A percentile compares a stretch with the other conserved stretches of the same genome.
phyloP scores from a whole-genome alignment of 495 filamentous ascomycete genomes.

The Trichoderma gamsii region DNA sequence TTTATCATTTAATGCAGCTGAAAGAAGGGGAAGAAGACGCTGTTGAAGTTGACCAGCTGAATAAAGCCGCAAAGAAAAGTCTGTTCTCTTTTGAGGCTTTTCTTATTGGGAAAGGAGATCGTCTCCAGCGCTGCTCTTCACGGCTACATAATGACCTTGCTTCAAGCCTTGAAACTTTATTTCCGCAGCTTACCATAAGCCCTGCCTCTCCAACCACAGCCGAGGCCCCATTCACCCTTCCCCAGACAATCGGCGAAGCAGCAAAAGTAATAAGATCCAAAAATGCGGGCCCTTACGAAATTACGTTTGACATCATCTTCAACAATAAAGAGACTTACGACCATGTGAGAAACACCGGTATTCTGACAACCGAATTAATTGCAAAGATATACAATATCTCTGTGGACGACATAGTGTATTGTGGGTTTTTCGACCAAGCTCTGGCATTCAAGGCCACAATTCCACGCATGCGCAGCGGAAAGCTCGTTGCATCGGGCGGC shows the following conservation, averaged over 20 bases:
- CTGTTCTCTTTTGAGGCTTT: neutral
- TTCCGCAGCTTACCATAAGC: constrained; percentile 14
- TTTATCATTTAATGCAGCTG: constrained; percentile 44
- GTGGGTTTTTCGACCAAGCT: constrained; percentile 41
- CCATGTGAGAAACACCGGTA: constrained; percentile 27
- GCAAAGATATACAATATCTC: constrained; percentile 28
- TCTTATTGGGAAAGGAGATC: neutral
- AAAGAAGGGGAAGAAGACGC: constrained; percentile 23
- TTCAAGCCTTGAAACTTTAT: constrained; percentile 14
- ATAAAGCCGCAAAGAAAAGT: neutral
- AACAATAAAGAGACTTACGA: constrained; percentile 28
- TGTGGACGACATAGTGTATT: constrained; percentile 32
- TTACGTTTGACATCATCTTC: constrained; percentile 49
- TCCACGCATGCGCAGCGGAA: constrained; percentile 17
- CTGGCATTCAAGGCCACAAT: constrained; percentile 40
- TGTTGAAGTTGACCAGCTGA: constrained; percentile 17
- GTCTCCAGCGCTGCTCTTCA: neutral
- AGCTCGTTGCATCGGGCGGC: constrained; percentile 16
- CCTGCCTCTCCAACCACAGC: neutral
- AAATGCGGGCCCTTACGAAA: constrained; percentile 46
- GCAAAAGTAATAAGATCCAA: constrained; percentile 44
- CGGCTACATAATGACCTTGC: neutral
- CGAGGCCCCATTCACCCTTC: neutral
- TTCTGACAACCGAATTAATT: constrained; percentile 31
- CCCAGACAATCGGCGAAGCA: constrained; percentile 7